Base-by-base conservation (phyloP, 2,329 filamentous ascomycete genomes). In the Fonsecaea erecta region DNA sequence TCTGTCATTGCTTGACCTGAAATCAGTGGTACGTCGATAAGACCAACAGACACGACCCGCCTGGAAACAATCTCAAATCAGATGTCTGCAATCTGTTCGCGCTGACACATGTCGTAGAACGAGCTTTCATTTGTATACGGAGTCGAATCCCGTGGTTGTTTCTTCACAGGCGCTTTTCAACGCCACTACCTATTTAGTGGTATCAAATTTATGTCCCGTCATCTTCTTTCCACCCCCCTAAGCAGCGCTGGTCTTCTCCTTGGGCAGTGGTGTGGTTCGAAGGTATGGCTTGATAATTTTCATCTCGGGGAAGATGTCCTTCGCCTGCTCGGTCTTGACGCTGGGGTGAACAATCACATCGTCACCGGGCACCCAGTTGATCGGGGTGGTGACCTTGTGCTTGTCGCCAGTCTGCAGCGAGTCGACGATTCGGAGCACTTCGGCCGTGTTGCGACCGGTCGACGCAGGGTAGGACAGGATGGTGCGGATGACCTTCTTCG, bases 381-480 rank as follows among this genome's bases (percentile, higher is more conserved):
- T 86, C 24, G 85, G 85, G 3, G 85, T 88, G 59, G 85, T 86
- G 70, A 88, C 77, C 64, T 80, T 77, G 78, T 86, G 79, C 80
- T 85, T 85, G 77, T 88, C 85, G 63, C 84, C 85, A 14, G 80
- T 82, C 77, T 86, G 85, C 66, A 87, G 75, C 34, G 81, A 82
- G 73, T 87, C 85, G 68, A 87, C 81, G 48, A 87, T 84, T 52
- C 85, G 77, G 65, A 87, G 74, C 52, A 87, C 84, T 74, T 87
- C 85, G 5, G 79, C 78, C 6, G 83, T 82, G 73, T 87, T 87
- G 52, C 85, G 76, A 37, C 86, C 85, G 43, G 85, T 87, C 61
- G 83, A 86, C 56, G 86, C 86, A 28, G 85, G 85, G 80, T 88
- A 88, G 68, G 83, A 83, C 66, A 88, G 79, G 73, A 87, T 88